Evolutionary conservation across 176 grass and related monocot genomes (phyloP).

Genomic region (Poa pratensis): DNA sequence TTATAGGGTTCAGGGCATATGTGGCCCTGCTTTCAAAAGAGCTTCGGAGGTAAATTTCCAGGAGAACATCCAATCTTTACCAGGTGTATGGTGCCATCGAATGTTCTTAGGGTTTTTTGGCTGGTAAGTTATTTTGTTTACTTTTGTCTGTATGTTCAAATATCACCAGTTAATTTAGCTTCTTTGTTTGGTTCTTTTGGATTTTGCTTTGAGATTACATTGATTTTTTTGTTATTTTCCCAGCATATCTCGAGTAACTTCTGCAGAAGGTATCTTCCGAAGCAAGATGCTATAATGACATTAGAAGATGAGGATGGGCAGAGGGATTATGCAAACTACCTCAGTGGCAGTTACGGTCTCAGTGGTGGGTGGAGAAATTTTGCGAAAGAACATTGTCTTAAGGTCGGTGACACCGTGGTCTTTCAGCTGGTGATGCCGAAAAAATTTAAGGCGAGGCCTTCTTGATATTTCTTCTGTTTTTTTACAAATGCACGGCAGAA

Average conservation of each 20-base stretch:
- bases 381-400: constrained; percentile 43
- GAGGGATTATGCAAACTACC: constrained; percentile 18
- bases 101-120: constrained; percentile 49
- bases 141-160: background rate
- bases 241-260: constrained; percentile 37
- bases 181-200: background rate
- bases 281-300: background rate
- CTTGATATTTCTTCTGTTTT: background rate
- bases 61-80: constrained; percentile 38
- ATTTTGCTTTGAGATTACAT: background rate
- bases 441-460: constrained; percentile 46
- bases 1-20: background rate
- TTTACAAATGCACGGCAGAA: background rate
- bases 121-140: constrained; percentile 28
- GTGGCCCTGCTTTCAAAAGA: constrained; percentile 17
- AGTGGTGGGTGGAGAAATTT: constrained; percentile 56
- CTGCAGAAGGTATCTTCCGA: constrained; percentile 52
- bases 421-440: constrained; percentile 36
- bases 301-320: constrained; percentile 51
- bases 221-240: background rate
- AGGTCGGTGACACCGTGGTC: constrained; percentile 40
- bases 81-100: constrained; percentile 44
- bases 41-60: constrained; percentile 32
- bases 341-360: constrained; percentile 40
- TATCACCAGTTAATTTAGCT: background rate